A percentile compares a stretch with the other conserved stretches of the same genome.
phyloP scores from a whole-genome alignment of 2,329 filamentous ascomycete genomes.

The Camptophora hylomeconis region DNA sequence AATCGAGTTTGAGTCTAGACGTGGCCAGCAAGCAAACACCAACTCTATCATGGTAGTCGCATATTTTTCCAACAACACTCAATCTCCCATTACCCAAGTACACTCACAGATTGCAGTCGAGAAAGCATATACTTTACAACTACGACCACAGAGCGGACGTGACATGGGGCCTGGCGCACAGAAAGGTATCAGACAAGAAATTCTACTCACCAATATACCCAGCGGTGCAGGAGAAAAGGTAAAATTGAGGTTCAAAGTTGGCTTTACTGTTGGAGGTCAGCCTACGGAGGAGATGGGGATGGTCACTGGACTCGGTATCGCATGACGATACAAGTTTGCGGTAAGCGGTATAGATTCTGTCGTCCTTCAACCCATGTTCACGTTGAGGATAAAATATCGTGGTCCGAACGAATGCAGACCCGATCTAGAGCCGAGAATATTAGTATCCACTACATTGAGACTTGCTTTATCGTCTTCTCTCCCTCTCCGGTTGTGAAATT shows the following conservation, averaged over 20 bases:
- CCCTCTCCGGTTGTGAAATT: no score
- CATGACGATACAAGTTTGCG: no score
- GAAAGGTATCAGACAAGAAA: conserved; percentile 68
- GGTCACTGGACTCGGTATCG: conserved; percentile 62
- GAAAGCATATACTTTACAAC: conserved; percentile 69
- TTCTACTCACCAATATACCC: conserved; percentile 64
- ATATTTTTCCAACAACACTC: conserved; percentile 70
- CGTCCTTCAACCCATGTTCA: no score
- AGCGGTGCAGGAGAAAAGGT: conserved; percentile 60
- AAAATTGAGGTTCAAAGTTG: conserved; percentile 80
- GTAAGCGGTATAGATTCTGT: no score
- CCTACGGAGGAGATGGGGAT: conserved; percentile 69
- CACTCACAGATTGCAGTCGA: conserved; percentile 90
- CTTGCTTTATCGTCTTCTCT: no score
- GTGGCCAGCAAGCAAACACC: no score
- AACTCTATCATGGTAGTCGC: conserved; percentile 55
- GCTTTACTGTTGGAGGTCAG: conserved; percentile 56
- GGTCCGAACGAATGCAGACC: no score
- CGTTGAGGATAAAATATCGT: no score
- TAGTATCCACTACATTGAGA: no score
- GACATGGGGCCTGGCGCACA: conserved; percentile 57
- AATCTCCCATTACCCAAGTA: conserved; percentile 59
- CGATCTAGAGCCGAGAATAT: no score
- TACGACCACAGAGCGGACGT: conserved; percentile 76
- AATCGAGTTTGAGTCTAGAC: conserved; percentile 57